phyloP scores from a whole-genome alignment of 2,329 filamentous ascomycete species.

The Nemania diffusa region DNA sequence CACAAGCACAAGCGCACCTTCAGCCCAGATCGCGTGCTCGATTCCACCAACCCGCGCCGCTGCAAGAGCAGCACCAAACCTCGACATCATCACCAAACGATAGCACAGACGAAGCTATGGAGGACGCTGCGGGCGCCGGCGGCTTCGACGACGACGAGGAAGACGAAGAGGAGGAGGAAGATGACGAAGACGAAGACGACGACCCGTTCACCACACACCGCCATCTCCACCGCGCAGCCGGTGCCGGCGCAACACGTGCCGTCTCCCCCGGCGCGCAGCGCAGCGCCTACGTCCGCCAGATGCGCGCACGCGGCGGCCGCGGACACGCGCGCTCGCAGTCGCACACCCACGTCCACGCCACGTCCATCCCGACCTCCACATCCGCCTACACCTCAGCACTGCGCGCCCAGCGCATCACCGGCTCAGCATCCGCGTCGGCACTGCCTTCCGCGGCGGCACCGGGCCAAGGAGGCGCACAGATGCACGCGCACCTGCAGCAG shows the following conservation, averaged over 20 bases:
- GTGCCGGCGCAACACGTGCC: slow-evolving; percentile 28
- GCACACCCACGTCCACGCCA: slow-evolving; percentile 20
- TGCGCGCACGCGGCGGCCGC: slow-evolving; percentile 37
- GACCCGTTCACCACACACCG: slow-evolving; percentile 44
- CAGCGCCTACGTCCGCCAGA: slow-evolving; percentile 41
- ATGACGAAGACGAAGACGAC: slow-evolving; percentile 44
- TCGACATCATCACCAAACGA: slow-evolving; percentile 35
- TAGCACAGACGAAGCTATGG: slow-evolving; percentile 44
- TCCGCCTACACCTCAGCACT: slow-evolving; percentile 19
- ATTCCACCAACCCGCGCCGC: slow-evolving; percentile 13
- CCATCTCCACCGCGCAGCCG: slow-evolving; percentile 33
- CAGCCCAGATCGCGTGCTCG: slow-evolving; percentile 19
- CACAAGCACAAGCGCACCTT: slow-evolving; percentile 24
- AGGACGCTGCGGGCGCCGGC: slow-evolving; percentile 31
- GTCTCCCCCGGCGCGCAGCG: slow-evolving; percentile 40
- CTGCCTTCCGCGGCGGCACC: slow-evolving; percentile 10
- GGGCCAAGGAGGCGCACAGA: slow-evolving; percentile 19
- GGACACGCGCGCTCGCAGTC: slow-evolving; percentile 31
- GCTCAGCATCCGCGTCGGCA: slow-evolving; percentile 30
- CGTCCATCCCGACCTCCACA: slow-evolving; percentile 31
- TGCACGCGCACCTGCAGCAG: slow-evolving; percentile 32
- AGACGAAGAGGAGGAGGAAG: slow-evolving; percentile 22
- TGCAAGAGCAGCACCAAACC: slow-evolving; percentile 27
- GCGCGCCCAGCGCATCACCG: slow-evolving; percentile 37
- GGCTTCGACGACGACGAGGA: slow-evolving; percentile 27